These are phyloP conservation scores for Starmerella riodocensis DNA, from an alignment of 805 yeast species.

Conservation along the genomic window DNA sequence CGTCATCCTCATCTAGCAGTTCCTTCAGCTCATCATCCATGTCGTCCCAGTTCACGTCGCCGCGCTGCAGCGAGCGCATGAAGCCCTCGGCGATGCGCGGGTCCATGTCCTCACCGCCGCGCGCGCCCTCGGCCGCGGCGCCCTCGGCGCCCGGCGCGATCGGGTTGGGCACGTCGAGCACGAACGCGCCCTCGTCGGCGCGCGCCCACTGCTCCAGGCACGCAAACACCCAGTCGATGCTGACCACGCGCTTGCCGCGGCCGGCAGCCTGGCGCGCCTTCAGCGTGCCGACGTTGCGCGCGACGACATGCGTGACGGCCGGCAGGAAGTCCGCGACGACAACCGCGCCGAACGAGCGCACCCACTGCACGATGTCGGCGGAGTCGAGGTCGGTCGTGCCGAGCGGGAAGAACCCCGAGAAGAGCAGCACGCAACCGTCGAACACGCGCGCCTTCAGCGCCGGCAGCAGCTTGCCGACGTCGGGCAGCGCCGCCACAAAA, in stretches of 20 bases:
- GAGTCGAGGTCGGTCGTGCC: constrained; percentile 48
- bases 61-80: constrained; percentile 21
- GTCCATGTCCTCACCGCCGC: constrained; percentile 33
- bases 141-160: constrained; percentile 33
- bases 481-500: constrained; percentile 21
- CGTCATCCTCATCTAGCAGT: constrained; percentile 30
- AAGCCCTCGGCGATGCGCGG: constrained; percentile 34
- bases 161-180: constrained; percentile 39
- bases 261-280: constrained; percentile 71
- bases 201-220: constrained; percentile 69
- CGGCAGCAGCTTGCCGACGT: constrained; percentile 37
- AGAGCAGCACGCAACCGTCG: constrained; percentile 52
- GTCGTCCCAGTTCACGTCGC: constrained; percentile 36
- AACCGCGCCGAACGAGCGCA: constrained; percentile 77
- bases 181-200: constrained; percentile 48
- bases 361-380: constrained; percentile 88
- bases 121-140: constrained; percentile 31
- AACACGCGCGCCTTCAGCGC: constrained; percentile 57
- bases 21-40: constrained; percentile 46
- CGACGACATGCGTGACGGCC: constrained; percentile 76
- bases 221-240: constrained; percentile 84
- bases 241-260: constrained; percentile 59
- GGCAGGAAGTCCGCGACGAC: constrained; percentile 60
- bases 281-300: constrained; percentile 65
- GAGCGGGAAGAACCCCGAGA: constrained; percentile 84